phyloP scores from a whole-genome alignment of 2,329 filamentous ascomycete species.

The Phyllosticta citriasiana region DNA sequence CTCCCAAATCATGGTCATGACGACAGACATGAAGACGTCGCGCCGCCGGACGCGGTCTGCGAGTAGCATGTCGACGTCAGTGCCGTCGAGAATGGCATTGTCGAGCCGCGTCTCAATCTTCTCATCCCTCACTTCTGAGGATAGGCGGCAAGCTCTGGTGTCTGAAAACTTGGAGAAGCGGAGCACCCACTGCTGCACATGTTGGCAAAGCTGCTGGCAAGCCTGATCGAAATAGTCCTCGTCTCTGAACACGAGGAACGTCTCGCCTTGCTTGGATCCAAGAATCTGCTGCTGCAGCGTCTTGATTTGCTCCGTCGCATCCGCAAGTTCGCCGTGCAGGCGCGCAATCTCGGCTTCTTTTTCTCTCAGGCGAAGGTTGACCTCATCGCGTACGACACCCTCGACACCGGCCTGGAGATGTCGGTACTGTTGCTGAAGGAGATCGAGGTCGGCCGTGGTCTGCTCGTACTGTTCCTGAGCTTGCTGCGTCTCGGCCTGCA shows the following conservation, averaged over 20 bases:
- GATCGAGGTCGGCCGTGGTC: conserved; percentile 58
- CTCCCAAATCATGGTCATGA: conserved; percentile 99
- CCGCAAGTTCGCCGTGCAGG: conserved; percentile 67
- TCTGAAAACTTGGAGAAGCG: conserved; percentile 98
- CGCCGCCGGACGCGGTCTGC: conserved; percentile 77
- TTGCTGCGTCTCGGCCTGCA: conserved; percentile 55
- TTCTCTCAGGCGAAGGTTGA: conserved; percentile 57
- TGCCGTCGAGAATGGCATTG: conserved; percentile 87
- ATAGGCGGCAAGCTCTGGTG: conserved; percentile 74
- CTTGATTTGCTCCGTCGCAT: conserved; percentile 53
- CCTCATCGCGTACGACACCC: conserved; percentile 50
- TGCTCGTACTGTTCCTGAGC: conserved; percentile 46
- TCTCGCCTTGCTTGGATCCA: conserved; percentile 48
- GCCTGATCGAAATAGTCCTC: conserved; percentile 93
- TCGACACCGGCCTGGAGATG: conserved; percentile 55
- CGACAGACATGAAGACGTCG: conserved; percentile 96
- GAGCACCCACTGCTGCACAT: conserved; percentile 95
- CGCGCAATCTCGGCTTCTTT: conserved; percentile 77
- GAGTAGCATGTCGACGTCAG: conserved; percentile 82
- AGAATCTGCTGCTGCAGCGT: conserved; percentile 51
- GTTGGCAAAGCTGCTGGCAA: conserved; percentile 88
- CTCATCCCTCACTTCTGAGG: conserved; percentile 77
- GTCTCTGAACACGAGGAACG: conserved; percentile 71
- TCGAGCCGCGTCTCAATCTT: conserved; percentile 91
- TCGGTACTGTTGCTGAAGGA: conserved; percentile 53